A percentile compares a stretch with the other conserved stretches of the same genome.
phyloP scores from a whole-genome alignment of 2,329 filamentous ascomycete species.

The Neospermospora avenae region DNA sequence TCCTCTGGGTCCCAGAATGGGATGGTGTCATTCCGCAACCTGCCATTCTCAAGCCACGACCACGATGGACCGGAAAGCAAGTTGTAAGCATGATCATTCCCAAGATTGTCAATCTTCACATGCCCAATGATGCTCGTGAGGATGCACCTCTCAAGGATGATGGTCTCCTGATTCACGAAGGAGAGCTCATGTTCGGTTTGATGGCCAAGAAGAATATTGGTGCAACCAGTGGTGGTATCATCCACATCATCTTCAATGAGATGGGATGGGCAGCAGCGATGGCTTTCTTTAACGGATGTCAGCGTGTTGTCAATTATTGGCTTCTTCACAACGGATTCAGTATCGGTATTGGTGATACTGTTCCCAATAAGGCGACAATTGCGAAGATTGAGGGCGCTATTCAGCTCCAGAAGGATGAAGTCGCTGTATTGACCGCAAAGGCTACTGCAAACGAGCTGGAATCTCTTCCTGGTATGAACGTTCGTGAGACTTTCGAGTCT shows the following conservation, averaged over 20 bases:
- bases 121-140: conserved; percentile 56
- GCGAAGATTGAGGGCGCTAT: conserved; percentile 81
- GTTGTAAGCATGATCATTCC: conserved; percentile 93
- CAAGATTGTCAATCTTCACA: conserved; percentile 75
- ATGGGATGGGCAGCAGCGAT: conserved; percentile 82
- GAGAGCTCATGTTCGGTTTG: conserved; percentile 86
- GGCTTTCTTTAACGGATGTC: conserved; percentile 92
- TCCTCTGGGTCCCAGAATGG: conserved; percentile 98
- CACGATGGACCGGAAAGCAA: conserved; percentile 98
- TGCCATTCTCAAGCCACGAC: conserved; percentile 88
- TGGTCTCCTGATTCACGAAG: conserved; percentile 78
- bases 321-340: conserved; percentile 93
- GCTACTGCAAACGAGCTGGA: conserved; percentile 88
- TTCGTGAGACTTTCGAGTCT: conserved; percentile 96
- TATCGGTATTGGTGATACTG: conserved; percentile 97
- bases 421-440: conserved; percentile 68
- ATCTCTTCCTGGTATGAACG: conserved; percentile 95
- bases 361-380: conserved; percentile 84
- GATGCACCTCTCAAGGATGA: conserved; percentile 68
- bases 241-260: conserved; percentile 96
- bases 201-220: conserved; percentile 93
- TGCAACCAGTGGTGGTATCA: conserved; percentile 83
- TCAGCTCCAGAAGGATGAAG: conserved; percentile 74
- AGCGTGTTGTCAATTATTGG: conserved; percentile 96
- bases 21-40: conserved; percentile 90